A percentile compares a stretch with the other conserved stretches of the same genome.
These are phyloP conservation scores for Triangularia verruculosa DNA, from an alignment of 2,329 filamentous ascomycete species.

Conservation along the genomic window DNA sequence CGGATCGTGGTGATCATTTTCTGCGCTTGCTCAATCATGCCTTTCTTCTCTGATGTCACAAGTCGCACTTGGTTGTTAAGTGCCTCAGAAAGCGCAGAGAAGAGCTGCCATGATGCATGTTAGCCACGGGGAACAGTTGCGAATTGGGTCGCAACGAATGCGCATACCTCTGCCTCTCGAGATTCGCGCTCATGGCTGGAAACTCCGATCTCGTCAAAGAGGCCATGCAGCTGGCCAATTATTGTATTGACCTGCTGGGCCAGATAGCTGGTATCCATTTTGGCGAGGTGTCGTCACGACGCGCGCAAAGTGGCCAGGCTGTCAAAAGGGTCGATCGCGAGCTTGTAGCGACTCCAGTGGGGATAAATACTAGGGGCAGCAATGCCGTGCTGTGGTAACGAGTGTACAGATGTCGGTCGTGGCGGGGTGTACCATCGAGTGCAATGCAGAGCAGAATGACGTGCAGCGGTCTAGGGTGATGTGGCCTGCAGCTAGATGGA, in stretches of 20 bases:
- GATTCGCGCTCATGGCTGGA: conserved; percentile 86
- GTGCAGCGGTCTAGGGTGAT: conserved; percentile 23
- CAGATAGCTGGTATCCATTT: conserved; percentile 88
- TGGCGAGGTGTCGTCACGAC: conserved; percentile 6
- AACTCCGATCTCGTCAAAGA: conserved; percentile 98
- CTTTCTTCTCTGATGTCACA: conserved; percentile 84
- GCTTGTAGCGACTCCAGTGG: not conserved
- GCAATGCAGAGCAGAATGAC: conserved; percentile 31
- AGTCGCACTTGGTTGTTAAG: conserved; percentile 84
- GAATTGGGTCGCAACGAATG: conserved; percentile 1
- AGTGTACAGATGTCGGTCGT: conserved; percentile 15
- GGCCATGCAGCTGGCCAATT: conserved; percentile 84
- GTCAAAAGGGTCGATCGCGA: not conserved
- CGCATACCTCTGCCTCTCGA: conserved; percentile 79
- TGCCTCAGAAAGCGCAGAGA: conserved; percentile 85
- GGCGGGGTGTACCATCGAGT: conserved; percentile 27
- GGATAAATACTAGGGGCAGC: not conserved
- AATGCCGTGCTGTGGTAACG: conserved; percentile 17
- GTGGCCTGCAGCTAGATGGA: conserved; percentile 24
- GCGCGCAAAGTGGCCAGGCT: not conserved
- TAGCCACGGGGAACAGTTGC: conserved; percentile 10
- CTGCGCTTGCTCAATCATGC: conserved; percentile 85
- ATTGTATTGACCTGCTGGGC: conserved; percentile 94
- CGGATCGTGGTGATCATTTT: conserved; percentile 79
- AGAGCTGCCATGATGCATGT: conserved; percentile 59